Base-by-base conservation (phyloP, 257 asterid genomes). In the Lavandula angustifolia region DNA sequence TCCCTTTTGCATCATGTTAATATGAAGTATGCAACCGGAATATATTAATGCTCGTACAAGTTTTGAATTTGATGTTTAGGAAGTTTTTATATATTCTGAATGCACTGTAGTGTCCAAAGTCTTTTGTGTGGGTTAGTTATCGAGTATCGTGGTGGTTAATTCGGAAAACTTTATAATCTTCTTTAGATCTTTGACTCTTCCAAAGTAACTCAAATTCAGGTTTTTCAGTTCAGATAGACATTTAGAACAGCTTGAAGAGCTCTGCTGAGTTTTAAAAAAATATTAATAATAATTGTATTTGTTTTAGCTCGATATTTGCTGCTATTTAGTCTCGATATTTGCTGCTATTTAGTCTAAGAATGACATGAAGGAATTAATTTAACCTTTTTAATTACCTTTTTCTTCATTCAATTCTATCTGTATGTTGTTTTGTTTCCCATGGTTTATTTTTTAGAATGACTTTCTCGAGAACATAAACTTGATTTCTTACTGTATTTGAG, bases 351-450 rank as follows among this genome's bases (percentile, higher is more conserved):
- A 59, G 31, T 51, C 35, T 59, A 44, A 8, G 69, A 18, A 52
- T 44, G 38, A 52, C 7, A 10, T 17, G 64, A 42, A 37, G 48
- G 34, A 51, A 43, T 49, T 22, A 32, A 29, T 37, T 27, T n/a
- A 66, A 53, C 31, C 53, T 35, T 43, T 49, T 68, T 22, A 34
- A 1, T 34, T 14, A 12, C 5, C 38, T 59, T 42, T 16, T 54
- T 27, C 62, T 29, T 74, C 18, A 11, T 57, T 63, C n/a, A n/a
- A 27, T n/a, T 69, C 54, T 52, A 32, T 46, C 46, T 5, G 12
- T 6, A 12, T 22, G 27, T 22, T 22, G 27, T 22, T 22, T 51
- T 34, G 44, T 58, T 52, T 9, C 40, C 22, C 34, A 16, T 4
- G 52, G 16, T 22, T 29, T 47, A 27, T 54, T 44, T 42, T 49